Evolutionary conservation across 495 filamentous ascomycete species (phyloP).

Genomic region (Physcia stellaris): DNA sequence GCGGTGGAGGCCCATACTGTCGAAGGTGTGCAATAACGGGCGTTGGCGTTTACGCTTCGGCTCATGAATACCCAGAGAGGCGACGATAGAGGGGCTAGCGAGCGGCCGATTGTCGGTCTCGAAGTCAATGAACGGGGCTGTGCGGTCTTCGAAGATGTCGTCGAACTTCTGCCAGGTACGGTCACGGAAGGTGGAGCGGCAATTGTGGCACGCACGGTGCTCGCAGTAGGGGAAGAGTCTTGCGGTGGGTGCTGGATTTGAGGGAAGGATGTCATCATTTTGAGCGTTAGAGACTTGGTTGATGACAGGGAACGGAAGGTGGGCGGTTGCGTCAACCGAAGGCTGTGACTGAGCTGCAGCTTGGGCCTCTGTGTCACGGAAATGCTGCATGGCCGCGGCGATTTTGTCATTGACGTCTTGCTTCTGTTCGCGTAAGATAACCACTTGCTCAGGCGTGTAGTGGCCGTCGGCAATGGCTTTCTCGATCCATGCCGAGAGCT

Average conservation of each 20-base stretch:
- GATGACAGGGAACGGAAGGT: conserved; percentile 12
- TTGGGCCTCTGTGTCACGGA: neutral
- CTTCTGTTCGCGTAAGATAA: conserved; percentile 27
- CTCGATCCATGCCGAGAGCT: conserved; percentile 24
- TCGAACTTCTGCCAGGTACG: conserved; percentile 37
- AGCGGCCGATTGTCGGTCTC: conserved; percentile 15
- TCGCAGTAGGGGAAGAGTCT: conserved; percentile 35
- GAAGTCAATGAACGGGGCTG: conserved; percentile 5
- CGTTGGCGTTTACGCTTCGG: conserved; percentile 2
- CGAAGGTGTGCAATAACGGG: conserved; percentile 2
- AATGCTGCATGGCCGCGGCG: conserved; percentile 4
- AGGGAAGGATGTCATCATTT: neutral
- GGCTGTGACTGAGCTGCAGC: conserved; percentile 1
- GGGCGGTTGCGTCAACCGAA: conserved; percentile 6
- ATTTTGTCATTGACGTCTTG: conserved; percentile 19
- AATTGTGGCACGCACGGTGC: conserved; percentile 37
- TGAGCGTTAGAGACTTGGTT: conserved; percentile 12
- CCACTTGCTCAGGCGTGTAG: conserved; percentile 30
- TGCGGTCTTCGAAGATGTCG: conserved; percentile 20
- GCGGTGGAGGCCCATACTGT: conserved; percentile 7
- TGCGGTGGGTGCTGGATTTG: conserved; percentile 13
- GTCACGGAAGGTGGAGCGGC: conserved; percentile 28
- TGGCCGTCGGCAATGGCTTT: conserved; percentile 37
- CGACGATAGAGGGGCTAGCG: neutral
- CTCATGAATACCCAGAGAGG: conserved; percentile 4